These are phyloP conservation scores for Phaeotremella fagi DNA, from an alignment of 768 basidiomycete species.

Conservation along the genomic window DNA sequence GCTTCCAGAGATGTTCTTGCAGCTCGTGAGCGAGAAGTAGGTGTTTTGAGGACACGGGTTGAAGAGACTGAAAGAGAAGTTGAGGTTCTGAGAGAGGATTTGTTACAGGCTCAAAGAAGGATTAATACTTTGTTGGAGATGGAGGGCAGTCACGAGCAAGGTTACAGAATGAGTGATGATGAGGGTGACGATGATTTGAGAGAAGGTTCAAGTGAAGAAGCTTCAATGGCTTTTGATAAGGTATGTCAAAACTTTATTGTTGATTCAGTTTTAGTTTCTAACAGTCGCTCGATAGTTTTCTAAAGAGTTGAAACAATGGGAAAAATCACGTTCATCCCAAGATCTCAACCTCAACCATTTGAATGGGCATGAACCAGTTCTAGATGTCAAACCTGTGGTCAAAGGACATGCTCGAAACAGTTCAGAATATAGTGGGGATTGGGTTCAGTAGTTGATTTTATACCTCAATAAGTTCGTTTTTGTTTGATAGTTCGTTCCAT, in stretches of 20 bases:
- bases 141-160: conserved; percentile 7
- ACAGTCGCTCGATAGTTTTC: conserved; percentile 24
- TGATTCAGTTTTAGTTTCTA: not conserved
- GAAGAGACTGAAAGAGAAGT: conserved; percentile 41
- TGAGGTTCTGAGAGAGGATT: conserved; percentile 39
- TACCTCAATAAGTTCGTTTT: too few species aligned
- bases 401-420: conserved; percentile 27
- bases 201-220: conserved; percentile 14
- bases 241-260: conserved; percentile 16
- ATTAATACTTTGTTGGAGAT: conserved; percentile 38
- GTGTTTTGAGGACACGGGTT: conserved; percentile 35
- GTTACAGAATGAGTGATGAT: conserved; percentile 6
- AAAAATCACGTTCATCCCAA: conserved; percentile 29
- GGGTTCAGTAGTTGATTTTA: conserved; percentile 30
- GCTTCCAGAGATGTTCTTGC: conserved; percentile 43
- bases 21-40: conserved; percentile 45
- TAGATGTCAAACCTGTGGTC: too few species aligned
- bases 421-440: conserved; percentile 40
- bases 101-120: conserved; percentile 34
- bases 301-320: conserved; percentile 45
- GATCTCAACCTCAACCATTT: not conserved
- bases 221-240: conserved; percentile 43
- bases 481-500: too few species aligned
- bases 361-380: too few species aligned
- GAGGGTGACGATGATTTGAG: conserved; percentile 18